Base-by-base conservation (phyloP, 116 monocot species). In the Posidonia oceanica region DNA sequence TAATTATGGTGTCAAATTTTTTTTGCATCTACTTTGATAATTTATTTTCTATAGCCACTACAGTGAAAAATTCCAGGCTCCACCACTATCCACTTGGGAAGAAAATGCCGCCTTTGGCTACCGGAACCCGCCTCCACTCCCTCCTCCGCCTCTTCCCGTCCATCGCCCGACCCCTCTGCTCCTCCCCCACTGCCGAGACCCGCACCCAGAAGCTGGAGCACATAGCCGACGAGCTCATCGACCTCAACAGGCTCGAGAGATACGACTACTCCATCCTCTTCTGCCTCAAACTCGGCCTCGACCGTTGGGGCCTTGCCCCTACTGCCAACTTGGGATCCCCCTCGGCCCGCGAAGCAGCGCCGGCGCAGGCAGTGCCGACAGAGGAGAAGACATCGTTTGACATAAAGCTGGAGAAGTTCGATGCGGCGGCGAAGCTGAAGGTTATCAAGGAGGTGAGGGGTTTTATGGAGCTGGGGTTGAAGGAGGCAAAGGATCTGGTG, bases 401-500 rank as follows among this genome's bases (percentile, higher is more conserved):
- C 44, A 44, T 83, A 0, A 83, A 83, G 73, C 63, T 83, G 63
- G 83, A 83, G 74, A 79, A 75, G 68, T 83, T 83, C 44, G 83
- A 83, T 8, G 72, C 83, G 0, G 72, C 79, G 21, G 66, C 82
- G 23, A 82, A 82, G 75, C 71, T 82, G 11, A 82, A 82, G 75
- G 85, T 97, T 52, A 92, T 97, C 64, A 97, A 97, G 75, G 97
- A 97, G 77, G 87, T 97, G 53, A 81, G 97, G 63, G 48, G 83
- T 3, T 89, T 97, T 57, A 92, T 89, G 18, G 85, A 80, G 75
- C 76, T 97, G 39, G 93, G 97, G 16, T 71, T 97, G 76, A 97
- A 97, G 79, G 97, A 97, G 74, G 97, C 97, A 10, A 97, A 97
- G 77, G 97, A 97, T 37, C 59, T 97, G 53, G 97, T 97, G 60